A percentile compares a stretch with the other conserved stretches of the same genome.
Conservation (phyloP, 768 basidiomycete species). For the Scleroderma citrinum region DNA sequence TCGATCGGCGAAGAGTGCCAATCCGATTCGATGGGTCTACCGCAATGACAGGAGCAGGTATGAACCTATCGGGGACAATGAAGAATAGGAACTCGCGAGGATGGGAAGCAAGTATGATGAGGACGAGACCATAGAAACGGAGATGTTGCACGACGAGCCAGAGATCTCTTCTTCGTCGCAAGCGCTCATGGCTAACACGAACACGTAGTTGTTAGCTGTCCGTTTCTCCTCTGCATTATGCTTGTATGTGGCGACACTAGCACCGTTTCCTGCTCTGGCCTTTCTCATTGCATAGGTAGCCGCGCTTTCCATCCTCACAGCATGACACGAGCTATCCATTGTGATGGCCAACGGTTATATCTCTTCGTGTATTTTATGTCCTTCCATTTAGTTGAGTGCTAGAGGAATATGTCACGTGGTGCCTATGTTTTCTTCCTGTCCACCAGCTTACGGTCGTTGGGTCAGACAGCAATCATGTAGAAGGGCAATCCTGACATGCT, state of each 20-base stretch:
- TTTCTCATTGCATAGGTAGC: constrained; percentile 1
- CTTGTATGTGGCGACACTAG: constrained; percentile 4
- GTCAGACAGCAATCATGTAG: constrained; percentile 15
- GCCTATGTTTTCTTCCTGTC: constrained; percentile 14
- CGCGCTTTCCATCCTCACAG: constrained; percentile 25
- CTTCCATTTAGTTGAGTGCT: too few species aligned
- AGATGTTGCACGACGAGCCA: constrained; percentile 13
- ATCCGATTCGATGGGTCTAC: constrained; percentile 37
- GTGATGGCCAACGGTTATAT: constrained; percentile 2
- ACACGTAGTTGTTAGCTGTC: constrained; percentile 5
- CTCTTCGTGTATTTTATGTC: background rate
- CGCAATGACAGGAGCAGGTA: constrained; percentile 39
- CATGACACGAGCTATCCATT: constrained; percentile 5
- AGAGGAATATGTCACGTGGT: constrained; percentile 6
- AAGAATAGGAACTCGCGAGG: constrained; percentile 57
- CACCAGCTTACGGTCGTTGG: constrained; percentile 3
- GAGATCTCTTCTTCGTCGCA: constrained; percentile 10
- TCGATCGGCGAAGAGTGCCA: constrained; percentile 18
- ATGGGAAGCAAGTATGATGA: constrained; percentile 34
- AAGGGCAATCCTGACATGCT: constrained; percentile 17
- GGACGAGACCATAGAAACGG: constrained; percentile 16
- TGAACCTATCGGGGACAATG: constrained; percentile 40
- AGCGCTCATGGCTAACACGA: constrained; percentile 5
- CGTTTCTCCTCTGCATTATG: constrained; percentile 2
- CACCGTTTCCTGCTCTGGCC: constrained; percentile 6